Evolutionary conservation across 331 rosid species (phyloP), one percentile per base, ranked within the genome.

Genomic region (Malus hybrid): DNA sequence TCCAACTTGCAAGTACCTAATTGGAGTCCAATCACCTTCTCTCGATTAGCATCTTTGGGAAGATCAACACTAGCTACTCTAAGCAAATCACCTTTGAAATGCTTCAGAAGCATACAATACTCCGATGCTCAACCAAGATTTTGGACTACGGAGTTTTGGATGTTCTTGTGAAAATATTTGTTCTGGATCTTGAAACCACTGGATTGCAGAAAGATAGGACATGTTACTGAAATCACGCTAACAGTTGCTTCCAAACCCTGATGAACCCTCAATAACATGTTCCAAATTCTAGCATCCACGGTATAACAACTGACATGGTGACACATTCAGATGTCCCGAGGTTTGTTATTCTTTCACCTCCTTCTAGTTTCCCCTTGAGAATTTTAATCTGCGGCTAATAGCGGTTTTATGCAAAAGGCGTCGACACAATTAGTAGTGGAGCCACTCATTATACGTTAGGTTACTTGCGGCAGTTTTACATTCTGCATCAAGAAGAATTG

Each of bases 231-330:
- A 71, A 33, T 71, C 3, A 32, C 19, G 11, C 29, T 3, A 71
- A 55, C 33, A 55, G 53, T 56, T 71, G 75, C 36, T 71, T 71
- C 32, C 75, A 34, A 24, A 72, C 75, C 20, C 66, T 72, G 32
- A 24, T 72, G 26, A 57, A 72, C 66, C 36, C 66, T n/a, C 55
- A 72, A 42, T 56, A 34, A 57, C 15, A 28, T 32, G 42, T 68
- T 77, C 44, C 61, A 67, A 81, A 73, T 68, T 67, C 75, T 65
- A 5, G 7, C 26, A 0, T 71, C 42, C 74, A 76, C 57, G 61
- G 78, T 44, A 57, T 71, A 64, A 32, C 66, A 39, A 71, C 70
- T 7, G 34, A 71, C 26, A 81, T 71, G 81, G 77, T 32, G 77
- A 34, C 12, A 33, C 75, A 22, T 34, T 2, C 63, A 29, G 58